Evolutionary conservation across 257 asterid species (phyloP).

Genomic region (Forsythia viridissima): DNA sequence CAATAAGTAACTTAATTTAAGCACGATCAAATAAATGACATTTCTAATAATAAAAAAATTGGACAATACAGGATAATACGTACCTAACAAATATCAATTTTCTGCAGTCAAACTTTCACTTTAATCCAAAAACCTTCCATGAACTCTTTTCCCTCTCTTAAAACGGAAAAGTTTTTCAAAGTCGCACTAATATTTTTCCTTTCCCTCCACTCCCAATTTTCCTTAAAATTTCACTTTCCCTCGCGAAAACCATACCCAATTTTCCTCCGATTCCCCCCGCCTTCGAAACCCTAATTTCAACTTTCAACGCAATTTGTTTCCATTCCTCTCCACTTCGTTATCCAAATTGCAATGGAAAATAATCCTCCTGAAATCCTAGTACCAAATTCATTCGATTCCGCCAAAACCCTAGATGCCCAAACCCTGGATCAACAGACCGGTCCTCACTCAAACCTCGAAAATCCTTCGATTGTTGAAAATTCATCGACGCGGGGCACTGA

Average conservation of each 20-base stretch:
- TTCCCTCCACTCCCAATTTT: conserved; percentile 33
- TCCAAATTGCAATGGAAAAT: conserved; percentile 22
- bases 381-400: conserved; percentile 21
- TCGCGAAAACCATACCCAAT: conserved; percentile 16
- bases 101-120: not conserved
- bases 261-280: not conserved
- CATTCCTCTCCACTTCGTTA: not conserved
- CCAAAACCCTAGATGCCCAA: conserved; percentile 32
- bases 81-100: no score
- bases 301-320: conserved; percentile 1
- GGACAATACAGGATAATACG: no score
- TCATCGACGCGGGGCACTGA: conserved; percentile 25
- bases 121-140: not conserved
- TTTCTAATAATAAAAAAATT: no score
- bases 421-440: conserved; percentile 12
- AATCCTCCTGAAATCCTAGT: not conserved
- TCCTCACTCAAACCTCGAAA: conserved; percentile 15
- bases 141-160: not conserved
- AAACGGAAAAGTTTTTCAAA: not conserved
- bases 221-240: conserved; percentile 3
- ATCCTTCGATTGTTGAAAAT: conserved; percentile 5
- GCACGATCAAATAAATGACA: no score
- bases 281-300: conserved; percentile 35
- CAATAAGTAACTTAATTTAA: no score
- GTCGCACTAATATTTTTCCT: conserved; percentile 7